phyloP scores from a whole-genome alignment of 2,329 filamentous ascomycete genomes.

The Ceratocystiopsis brevicomis region DNA sequence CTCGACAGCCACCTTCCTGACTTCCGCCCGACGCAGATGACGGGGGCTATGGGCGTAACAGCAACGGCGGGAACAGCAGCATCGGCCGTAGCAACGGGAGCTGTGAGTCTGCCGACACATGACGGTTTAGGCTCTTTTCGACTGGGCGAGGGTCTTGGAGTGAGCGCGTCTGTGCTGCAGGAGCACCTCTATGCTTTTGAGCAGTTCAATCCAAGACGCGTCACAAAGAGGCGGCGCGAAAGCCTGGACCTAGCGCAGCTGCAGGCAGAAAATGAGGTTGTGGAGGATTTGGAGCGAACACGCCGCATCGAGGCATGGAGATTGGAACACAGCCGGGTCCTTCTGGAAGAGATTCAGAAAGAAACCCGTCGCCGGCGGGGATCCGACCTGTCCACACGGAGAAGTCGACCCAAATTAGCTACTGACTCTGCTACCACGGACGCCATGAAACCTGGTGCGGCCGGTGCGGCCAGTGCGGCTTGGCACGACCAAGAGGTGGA shows the following conservation, averaged over 20 bases:
- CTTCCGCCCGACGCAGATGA: constrained; percentile 38
- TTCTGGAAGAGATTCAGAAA: constrained; percentile 75
- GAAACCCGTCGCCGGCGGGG: constrained; percentile 56
- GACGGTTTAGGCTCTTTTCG: constrained; percentile 81
- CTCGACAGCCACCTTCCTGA: constrained; percentile 81
- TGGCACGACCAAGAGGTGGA: constrained; percentile 34
- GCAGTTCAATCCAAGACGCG: constrained; percentile 55
- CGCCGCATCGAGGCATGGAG: constrained; percentile 83
- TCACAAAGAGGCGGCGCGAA: constrained; percentile 30
- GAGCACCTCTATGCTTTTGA: constrained; percentile 84
- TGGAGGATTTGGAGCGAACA: constrained; percentile 53
- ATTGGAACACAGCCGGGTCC: constrained; percentile 67
- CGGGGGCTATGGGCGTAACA: constrained; percentile 11
- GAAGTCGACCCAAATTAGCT: not conserved
- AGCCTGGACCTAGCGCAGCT: constrained; percentile 31
- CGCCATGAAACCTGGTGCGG: too few relatives aligned
- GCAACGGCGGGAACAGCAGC: constrained; percentile 6
- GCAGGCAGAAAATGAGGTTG: constrained; percentile 32
- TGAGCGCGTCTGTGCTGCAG: constrained; percentile 39
- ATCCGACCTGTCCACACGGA: constrained; percentile 31
- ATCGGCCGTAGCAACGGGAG: not conserved
- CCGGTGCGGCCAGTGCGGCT: constrained; percentile 1
- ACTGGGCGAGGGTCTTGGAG: constrained; percentile 32
- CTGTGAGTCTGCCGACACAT: constrained; percentile 52
- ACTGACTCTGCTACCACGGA: too few relatives aligned